Conservation (phyloP, 148 eudicot genomes). For the Suaeda aralocaspica region DNA sequence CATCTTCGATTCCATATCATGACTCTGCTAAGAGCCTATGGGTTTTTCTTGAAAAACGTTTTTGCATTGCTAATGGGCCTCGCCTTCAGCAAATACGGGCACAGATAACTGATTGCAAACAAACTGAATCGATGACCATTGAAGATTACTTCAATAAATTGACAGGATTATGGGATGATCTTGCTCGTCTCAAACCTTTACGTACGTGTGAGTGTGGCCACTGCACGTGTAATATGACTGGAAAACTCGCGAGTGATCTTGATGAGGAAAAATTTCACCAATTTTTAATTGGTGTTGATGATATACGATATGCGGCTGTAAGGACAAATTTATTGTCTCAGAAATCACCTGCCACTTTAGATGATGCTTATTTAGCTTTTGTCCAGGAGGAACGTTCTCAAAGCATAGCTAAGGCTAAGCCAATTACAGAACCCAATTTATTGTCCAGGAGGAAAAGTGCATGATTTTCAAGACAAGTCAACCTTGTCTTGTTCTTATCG, state of each 20-base stretch:
- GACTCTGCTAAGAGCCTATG: neutral
- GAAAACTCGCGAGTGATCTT: neutral
- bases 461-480: no score
- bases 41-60: neutral
- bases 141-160: neutral
- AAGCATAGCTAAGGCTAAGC: neutral
- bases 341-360: no score
- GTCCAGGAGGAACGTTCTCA: neutral
- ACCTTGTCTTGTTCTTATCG: no score
- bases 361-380: no score
- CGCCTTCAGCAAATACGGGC: neutral
- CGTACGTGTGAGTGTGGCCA: neutral
- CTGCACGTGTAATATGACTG: neutral
- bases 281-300: neutral
- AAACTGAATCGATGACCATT: neutral
- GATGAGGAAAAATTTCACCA: neutral
- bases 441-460: no score
- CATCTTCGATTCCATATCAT: neutral
- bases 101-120: neutral
- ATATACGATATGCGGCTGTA: neutral
- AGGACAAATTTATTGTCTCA: neutral
- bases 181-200: neutral
- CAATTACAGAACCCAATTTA: no score
- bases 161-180: neutral
- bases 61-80: neutral